Conservation (phyloP, 2,329 filamentous ascomycete genomes). For the Cladosporium velox region DNA sequence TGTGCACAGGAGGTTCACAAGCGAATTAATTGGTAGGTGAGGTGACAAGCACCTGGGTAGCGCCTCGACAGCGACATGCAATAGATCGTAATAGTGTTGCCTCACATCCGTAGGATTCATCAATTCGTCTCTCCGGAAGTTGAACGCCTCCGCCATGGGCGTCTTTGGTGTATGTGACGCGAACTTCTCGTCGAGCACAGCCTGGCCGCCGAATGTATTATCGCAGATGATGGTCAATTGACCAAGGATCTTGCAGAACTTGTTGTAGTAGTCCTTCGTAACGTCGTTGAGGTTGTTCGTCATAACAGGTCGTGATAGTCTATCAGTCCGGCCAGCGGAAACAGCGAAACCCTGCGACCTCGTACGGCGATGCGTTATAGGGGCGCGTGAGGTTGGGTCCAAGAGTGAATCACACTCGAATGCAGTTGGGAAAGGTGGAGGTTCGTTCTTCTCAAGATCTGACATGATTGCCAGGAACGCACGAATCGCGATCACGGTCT, state of each 20-base stretch:
- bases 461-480: slow-evolving; percentile 92
- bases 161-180: slow-evolving; percentile 85
- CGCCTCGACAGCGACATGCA: slow-evolving; percentile 94
- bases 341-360: slow-evolving; percentile 40
- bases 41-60: slow-evolving; percentile 89
- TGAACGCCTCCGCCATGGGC: slow-evolving; percentile 91
- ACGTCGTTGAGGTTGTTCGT: slow-evolving; percentile 68
- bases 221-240: slow-evolving; percentile 97
- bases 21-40: slow-evolving; percentile 86
- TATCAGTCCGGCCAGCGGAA: slow-evolving; percentile 58
- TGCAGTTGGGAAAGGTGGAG: slow-evolving; percentile 80
- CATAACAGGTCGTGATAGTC: slow-evolving; percentile 65
- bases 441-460: slow-evolving; percentile 83
- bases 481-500: slow-evolving; percentile 94
- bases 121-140: slow-evolving; percentile 83
- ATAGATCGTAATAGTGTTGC: slow-evolving; percentile 90
- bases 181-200: slow-evolving; percentile 93
- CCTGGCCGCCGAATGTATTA: slow-evolving; percentile 94
- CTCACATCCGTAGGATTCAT: slow-evolving; percentile 75
- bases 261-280: slow-evolving; percentile 80
- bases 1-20: slow-evolving; percentile 94
- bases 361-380: slow-evolving; percentile 39
- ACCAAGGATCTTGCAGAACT: slow-evolving; percentile 92
- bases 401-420: slow-evolving; percentile 51
- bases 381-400: slow-evolving; percentile 41